Evolutionary conservation across 2,329 filamentous ascomycete genomes (phyloP), one percentile per base, ranked within the genome.

Genomic region (Neophaeococcomyces aloes): DNA sequence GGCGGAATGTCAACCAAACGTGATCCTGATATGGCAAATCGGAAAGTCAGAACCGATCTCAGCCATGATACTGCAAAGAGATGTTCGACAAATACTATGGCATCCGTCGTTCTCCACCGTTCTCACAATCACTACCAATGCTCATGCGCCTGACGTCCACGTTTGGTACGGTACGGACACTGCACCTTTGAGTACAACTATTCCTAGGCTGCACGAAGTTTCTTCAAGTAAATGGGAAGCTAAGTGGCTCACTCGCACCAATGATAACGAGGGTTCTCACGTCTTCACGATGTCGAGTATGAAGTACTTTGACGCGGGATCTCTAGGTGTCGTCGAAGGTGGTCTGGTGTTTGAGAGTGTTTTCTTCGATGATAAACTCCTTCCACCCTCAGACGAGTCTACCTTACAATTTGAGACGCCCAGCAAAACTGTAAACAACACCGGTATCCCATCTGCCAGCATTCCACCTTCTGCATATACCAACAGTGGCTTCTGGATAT

Each of bases 21-120:
- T 44, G 11, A 17, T 52, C 10, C 52, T 47, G 19, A 32, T 54
- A 21, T 54, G 52, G 52, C 38, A 44, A 29, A 35, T 36, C 10
- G 17, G 33, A 2, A 36, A 48, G 14, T 27, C 32, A 21, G 10
- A 38, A 15, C 23, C 42, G 11, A 31, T 41, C 19, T 37, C 44
- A 10, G 45, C 48, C 8, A 30, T 54, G 13, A 42, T 50, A n/a
- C 48, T 53, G 27, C 29, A 14, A 23, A 36, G 53, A 33, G 30
- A 39, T 10, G 41, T 54, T 27, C 42, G 44, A 21, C 47, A 50
- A 25, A 15, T 48, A 5, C 33, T 46, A 15, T 54, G 48, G 45
- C 50, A 54, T 45, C 47, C 48, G 10, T 18, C 14, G 10, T 33
- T 46, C 3, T 39, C 50, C 2, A 38, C 48, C 19, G 38, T 50